Conservation (phyloP, 306 rosid species). For the Dryas octopetala region DNA sequence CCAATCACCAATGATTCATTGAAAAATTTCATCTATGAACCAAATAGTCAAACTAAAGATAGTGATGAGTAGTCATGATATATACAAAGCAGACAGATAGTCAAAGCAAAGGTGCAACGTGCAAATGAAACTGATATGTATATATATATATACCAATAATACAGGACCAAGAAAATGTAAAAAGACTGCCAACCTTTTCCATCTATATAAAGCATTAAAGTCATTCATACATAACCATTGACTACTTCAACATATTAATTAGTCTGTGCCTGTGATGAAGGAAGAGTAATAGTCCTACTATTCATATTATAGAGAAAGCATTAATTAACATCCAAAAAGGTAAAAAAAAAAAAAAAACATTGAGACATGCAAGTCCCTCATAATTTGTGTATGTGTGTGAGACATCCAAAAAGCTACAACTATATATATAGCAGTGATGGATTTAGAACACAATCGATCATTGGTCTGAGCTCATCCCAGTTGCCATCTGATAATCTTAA, state of each 20-base stretch:
- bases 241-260: not conserved
- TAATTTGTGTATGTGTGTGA: not conserved
- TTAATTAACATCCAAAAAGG: not conserved
- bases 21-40: not conserved
- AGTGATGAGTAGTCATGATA: not conserved
- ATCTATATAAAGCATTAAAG: not conserved
- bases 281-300: not conserved
- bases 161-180: too few species aligned
- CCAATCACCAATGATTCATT: not conserved
- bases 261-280: not conserved
- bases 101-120: not conserved
- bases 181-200: not conserved
- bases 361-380: not conserved
- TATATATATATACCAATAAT: not conserved
- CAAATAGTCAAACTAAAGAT: not conserved
- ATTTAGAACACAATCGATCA: conserved; percentile 26
- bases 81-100: not conserved
- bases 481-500: conserved; percentile 1
- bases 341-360: not conserved
- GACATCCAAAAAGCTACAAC: not conserved
- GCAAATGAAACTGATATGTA: not conserved
- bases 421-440: not conserved
- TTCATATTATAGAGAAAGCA: not conserved
- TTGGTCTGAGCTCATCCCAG: conserved; percentile 29
- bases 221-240: conserved; percentile 1